phyloP scores from a whole-genome alignment of 495 filamentous ascomycete species.

The Xylaria scruposa region DNA sequence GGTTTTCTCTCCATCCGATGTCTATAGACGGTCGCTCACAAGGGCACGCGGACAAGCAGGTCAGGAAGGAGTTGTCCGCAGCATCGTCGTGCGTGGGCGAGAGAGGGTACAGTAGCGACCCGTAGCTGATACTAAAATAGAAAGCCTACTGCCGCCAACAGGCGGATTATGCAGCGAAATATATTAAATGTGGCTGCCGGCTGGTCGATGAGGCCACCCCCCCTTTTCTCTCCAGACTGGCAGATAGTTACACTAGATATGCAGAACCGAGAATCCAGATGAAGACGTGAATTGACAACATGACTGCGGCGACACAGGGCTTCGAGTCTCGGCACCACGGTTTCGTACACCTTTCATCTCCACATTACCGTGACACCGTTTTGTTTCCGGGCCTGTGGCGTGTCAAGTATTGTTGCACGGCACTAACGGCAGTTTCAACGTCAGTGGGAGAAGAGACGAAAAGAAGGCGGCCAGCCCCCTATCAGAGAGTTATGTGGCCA shows the following conservation, averaged over 20 bases:
- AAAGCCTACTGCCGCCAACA: constrained; percentile 19
- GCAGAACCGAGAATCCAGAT: constrained; percentile 31
- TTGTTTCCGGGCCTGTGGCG: constrained; percentile 28
- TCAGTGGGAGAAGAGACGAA: constrained; percentile 10
- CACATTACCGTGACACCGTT: constrained; percentile 30
- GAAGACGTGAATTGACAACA: constrained; percentile 23
- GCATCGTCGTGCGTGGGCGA: constrained; percentile 10
- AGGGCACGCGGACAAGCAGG: not conserved
- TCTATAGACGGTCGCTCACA: not conserved
- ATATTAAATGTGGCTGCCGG: constrained; percentile 30
- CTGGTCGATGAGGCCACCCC: constrained; percentile 26
- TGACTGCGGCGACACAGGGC: constrained; percentile 21
- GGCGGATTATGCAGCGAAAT: constrained; percentile 22
- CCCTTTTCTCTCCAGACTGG: constrained; percentile 21
- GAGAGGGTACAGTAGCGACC: not conserved
- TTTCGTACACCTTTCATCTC: constrained; percentile 20
- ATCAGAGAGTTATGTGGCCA: constrained; percentile 2
- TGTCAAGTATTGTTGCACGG: constrained; percentile 27
- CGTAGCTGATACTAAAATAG: constrained; percentile 24
- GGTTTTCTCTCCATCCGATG: not conserved
- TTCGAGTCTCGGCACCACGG: constrained; percentile 13
- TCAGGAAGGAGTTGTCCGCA: not conserved
- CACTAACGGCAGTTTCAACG: constrained; percentile 29
- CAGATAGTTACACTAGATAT: constrained; percentile 22
- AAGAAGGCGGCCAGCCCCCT: constrained; percentile 1